Evolutionary conservation across 441 rosid species (phyloP).

Genomic region (Dalechampia spathulata): DNA sequence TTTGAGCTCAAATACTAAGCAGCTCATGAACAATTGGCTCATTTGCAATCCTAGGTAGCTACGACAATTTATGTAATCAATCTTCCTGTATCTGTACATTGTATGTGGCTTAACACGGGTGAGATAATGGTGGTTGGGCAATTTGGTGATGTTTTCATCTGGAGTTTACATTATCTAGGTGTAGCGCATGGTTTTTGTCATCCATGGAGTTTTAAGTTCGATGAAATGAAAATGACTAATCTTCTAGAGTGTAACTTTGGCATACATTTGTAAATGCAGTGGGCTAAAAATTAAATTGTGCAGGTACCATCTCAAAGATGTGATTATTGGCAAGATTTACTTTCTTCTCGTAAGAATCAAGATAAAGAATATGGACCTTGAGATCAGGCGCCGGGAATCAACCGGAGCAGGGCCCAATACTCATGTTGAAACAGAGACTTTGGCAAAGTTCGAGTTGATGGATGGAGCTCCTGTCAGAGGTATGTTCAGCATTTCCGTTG

Average conservation of each 20-base stretch:
- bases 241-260: neutral
- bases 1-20: too few relatives aligned
- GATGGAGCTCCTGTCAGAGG: constrained; percentile 99
- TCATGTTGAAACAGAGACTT: constrained; percentile 93
- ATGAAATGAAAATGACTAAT: neutral
- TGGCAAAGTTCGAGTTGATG: constrained; percentile 95
- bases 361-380: constrained; percentile 98
- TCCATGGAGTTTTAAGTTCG: neutral
- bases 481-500: constrained; percentile 12
- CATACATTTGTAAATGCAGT: too few relatives aligned
- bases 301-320: constrained; percentile 96
- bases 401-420: constrained; percentile 94
- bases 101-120: neutral
- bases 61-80: too few relatives aligned
- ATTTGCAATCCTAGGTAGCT: too few relatives aligned
- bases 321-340: constrained; percentile 87
- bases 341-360: constrained; percentile 91
- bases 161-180: neutral
- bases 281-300: constrained; percentile 14
- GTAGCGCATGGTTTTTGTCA: neutral
- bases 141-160: too few relatives aligned
- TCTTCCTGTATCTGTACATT: neutral
- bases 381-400: constrained; percentile 94
- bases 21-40: too few relatives aligned
- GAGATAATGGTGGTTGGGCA: neutral